These are phyloP conservation scores for Sporothrix phasma DNA, from an alignment of 2,329 filamentous ascomycete genomes.

Conservation along the genomic window DNA sequence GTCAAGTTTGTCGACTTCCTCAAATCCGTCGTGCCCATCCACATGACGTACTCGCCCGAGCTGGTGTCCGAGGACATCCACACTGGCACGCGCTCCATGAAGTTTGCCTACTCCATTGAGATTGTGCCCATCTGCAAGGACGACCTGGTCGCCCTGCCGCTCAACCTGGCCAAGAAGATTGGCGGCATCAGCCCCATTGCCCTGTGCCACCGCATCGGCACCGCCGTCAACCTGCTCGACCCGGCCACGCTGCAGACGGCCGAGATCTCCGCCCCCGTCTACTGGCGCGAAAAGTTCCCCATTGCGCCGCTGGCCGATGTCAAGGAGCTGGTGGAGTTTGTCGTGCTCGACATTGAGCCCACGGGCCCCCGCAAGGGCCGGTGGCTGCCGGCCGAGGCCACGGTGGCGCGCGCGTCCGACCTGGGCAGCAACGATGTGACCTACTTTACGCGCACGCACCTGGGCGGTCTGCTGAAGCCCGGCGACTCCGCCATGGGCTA, in stretches of 20 bases:
- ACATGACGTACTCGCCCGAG: constrained; percentile 48
- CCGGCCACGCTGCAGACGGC: constrained; percentile 83
- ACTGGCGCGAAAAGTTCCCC: constrained; percentile 67
- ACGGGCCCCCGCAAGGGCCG: constrained; percentile 66
- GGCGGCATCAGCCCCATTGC: constrained; percentile 84
- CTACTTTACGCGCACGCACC: constrained; percentile 83
- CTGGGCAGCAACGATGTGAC: constrained; percentile 77
- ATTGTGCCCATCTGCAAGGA: constrained; percentile 95
- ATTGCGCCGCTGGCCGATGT: constrained; percentile 78
- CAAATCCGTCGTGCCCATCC: constrained; percentile 61
- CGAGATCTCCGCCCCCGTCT: constrained; percentile 71
- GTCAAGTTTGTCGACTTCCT: constrained; percentile 73
- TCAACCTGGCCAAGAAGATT: constrained; percentile 74
- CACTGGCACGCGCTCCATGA: constrained; percentile 84
- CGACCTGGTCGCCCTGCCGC: constrained; percentile 85
- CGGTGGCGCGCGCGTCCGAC: constrained; percentile 77
- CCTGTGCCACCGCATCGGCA: constrained; percentile 81
- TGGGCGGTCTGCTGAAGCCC: constrained; percentile 73
- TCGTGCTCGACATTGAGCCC: constrained; percentile 88
- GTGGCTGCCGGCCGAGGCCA: constrained; percentile 77
- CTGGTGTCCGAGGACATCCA: constrained; percentile 83
- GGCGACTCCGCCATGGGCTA: constrained; percentile 96
- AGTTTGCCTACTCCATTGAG: constrained; percentile 85
- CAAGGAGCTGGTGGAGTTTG: constrained; percentile 78
- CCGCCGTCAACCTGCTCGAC: constrained; percentile 80